Conservation (phyloP, 2,329 filamentous ascomycete species). For the Diplodia scrobiculata region DNA sequence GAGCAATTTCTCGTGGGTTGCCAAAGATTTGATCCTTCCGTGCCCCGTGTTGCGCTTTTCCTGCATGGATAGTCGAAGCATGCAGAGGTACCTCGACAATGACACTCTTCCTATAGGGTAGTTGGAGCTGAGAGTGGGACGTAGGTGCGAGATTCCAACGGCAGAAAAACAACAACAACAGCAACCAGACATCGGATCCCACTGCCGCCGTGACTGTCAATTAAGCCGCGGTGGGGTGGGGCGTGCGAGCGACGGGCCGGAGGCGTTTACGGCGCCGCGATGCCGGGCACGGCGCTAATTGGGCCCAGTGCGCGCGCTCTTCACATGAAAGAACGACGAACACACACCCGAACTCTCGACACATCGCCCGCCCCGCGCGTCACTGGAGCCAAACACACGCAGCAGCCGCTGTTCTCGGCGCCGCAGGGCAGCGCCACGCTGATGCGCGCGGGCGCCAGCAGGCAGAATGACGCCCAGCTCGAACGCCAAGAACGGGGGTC, state of each 20-base stretch:
- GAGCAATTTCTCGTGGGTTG: neutral
- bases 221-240: too few species aligned
- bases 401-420: neutral
- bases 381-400: neutral
- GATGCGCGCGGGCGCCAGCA: neutral
- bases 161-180: too few species aligned
- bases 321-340: neutral
- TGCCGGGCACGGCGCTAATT: slow-evolving; percentile 6
- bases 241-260: neutral
- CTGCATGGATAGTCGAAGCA: too few species aligned
- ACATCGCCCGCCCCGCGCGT: neutral
- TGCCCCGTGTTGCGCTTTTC: too few species aligned
- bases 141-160: too few species aligned
- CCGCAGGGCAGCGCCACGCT: slow-evolving; percentile 1
- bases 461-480: neutral
- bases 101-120: too few species aligned
- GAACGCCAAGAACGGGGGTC: slow-evolving; percentile 24
- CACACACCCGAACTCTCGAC: neutral
- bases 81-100: too few species aligned
- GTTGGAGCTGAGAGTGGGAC: too few species aligned
- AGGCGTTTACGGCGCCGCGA: neutral
- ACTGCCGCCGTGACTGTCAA: too few species aligned
- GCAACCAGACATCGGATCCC: too few species aligned
- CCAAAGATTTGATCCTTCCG: too few species aligned
- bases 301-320: neutral